Evolutionary conservation across 2,329 filamentous ascomycete species (phyloP), one percentile per base, ranked within the genome.

Genomic region (Zarea fungicola): DNA sequence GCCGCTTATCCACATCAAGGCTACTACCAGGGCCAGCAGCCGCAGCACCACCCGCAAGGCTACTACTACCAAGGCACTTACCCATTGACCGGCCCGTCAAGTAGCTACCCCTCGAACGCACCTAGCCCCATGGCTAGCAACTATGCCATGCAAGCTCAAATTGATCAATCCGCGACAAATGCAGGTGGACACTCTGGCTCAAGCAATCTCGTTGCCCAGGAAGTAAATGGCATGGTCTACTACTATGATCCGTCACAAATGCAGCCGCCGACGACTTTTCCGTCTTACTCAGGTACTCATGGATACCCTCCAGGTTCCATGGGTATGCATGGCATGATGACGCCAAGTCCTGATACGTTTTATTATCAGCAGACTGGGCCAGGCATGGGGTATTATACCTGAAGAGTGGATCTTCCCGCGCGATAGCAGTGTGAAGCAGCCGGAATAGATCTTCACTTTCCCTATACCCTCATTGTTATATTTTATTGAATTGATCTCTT

Each of bases 221-320:
- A 97, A 70, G 84, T 85, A 55, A 95, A 96, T 58, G 93, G 93
- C 53, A 97, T 95, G 79, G 90, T 96, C 1, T 97, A 95, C 66
- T 99, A 96, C 64, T 91, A 90, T 60, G 87, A 95, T 61, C 78
- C 88, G 7, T 77, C 83, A n/a, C 85, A 90, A 61, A 71, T 91
- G 41, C 72, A 80, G 22, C 70, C 77, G 1, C 71, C 80, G 54
- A 63, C 70, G 42, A 59, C 64, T 18, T 80, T 78, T 55, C 69
- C 72, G 25, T 50, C 68, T 1, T 78, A 76, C 54, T 70, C 74
- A 48, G 61, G 73, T 6, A 64, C 74, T 32, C 77, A 74, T 51
- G 63, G 73, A 48, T 88, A 83, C 58, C 71, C 73, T 49, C 63
- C 72, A 16, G 79, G 76, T 36, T 74, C 83, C 39, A 74, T 85